These are phyloP conservation scores for Amanita phalloides DNA, from an alignment of 768 basidiomycete genomes.

Conservation along the genomic window DNA sequence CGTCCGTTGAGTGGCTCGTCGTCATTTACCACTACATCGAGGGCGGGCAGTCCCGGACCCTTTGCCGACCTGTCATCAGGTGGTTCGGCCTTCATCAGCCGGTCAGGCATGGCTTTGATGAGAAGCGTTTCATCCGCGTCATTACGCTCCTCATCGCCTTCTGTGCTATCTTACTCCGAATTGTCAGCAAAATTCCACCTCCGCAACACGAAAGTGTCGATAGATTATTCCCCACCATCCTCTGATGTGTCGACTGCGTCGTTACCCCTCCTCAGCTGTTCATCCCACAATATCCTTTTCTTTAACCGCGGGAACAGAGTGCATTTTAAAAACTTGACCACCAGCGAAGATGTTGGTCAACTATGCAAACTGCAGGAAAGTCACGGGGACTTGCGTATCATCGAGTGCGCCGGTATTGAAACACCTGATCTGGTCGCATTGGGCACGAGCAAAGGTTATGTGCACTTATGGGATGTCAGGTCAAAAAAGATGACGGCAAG, in stretches of 20 bases:
- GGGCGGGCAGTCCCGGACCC: slow-evolving; percentile 15
- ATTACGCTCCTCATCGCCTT: slow-evolving; percentile 13
- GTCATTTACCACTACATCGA: slow-evolving; percentile 9
- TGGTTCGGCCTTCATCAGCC: slow-evolving; percentile 15
- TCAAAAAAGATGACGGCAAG: slow-evolving; percentile 41
- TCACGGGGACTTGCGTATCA: slow-evolving; percentile 31
- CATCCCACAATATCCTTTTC: slow-evolving; percentile 30
- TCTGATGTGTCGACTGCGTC: slow-evolving; percentile 6
- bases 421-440: slow-evolving; percentile 41
- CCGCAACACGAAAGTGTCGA: slow-evolving; percentile 20
- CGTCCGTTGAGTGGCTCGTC: slow-evolving; percentile 2
- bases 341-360: slow-evolving; percentile 34
- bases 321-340: slow-evolving; percentile 35
- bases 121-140: slow-evolving; percentile 23
- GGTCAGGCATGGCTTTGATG: slow-evolving; percentile 20
- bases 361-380: slow-evolving; percentile 37
- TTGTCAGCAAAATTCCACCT: slow-evolving; percentile 23
- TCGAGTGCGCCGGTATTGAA: slow-evolving; percentile 27
- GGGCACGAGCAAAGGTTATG: slow-evolving; percentile 46
- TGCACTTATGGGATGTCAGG: slow-evolving; percentile 68
- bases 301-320: slow-evolving; percentile 47
- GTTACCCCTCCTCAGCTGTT: slow-evolving; percentile 29
- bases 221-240: slow-evolving; percentile 21
- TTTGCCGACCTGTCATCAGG: slow-evolving; percentile 10
- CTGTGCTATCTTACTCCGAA: slow-evolving; percentile 19